A percentile compares a stretch with the other conserved stretches of the same genome.
These are phyloP conservation scores for Lasiosphaeria hispida DNA, from an alignment of 495 filamentous ascomycete genomes.

Conservation along the genomic window DNA sequence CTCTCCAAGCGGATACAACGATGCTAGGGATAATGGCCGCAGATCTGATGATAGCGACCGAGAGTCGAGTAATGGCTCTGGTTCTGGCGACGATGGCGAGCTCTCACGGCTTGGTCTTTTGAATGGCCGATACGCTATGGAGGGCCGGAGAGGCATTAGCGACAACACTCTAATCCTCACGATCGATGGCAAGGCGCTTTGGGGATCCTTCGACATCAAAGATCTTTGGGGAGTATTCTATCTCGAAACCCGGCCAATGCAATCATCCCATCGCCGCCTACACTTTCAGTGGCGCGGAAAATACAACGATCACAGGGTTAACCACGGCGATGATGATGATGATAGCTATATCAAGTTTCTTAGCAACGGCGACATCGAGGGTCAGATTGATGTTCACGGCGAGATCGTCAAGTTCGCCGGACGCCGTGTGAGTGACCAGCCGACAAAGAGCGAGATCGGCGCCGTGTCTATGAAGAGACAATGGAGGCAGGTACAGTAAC, in stretches of 20 bases:
- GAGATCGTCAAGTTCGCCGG: conserved; percentile 25
- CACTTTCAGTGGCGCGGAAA: conserved; percentile 33
- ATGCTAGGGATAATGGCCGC: neutral
- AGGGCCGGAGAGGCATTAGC: conserved; percentile 7
- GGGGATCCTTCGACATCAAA: conserved; percentile 35
- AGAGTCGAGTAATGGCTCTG: too few relatives aligned
- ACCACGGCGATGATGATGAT: conserved; percentile 14
- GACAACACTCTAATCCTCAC: conserved; percentile 30
- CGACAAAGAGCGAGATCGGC: conserved; percentile 34
- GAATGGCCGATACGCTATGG: conserved; percentile 45
- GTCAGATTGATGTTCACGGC: conserved; percentile 19
- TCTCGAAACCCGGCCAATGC: conserved; percentile 28
- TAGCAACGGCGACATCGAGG: conserved; percentile 30
- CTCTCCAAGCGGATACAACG: neutral
- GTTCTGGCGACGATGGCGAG: neutral
- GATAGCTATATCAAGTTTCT: conserved; percentile 32
- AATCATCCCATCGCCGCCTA: conserved; percentile 20
- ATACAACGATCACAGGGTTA: conserved; percentile 20
- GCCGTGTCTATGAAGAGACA: conserved; percentile 21
- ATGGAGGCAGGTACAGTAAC: conserved; percentile 21
- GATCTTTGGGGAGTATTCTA: conserved; percentile 28
- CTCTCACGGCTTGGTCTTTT: conserved; percentile 38
- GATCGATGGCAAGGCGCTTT: conserved; percentile 31
- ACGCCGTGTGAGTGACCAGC: conserved; percentile 16
- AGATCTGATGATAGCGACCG: too few relatives aligned